Conservation (phyloP, 208 protist species). For the Leptomonas seymouri region DNA sequence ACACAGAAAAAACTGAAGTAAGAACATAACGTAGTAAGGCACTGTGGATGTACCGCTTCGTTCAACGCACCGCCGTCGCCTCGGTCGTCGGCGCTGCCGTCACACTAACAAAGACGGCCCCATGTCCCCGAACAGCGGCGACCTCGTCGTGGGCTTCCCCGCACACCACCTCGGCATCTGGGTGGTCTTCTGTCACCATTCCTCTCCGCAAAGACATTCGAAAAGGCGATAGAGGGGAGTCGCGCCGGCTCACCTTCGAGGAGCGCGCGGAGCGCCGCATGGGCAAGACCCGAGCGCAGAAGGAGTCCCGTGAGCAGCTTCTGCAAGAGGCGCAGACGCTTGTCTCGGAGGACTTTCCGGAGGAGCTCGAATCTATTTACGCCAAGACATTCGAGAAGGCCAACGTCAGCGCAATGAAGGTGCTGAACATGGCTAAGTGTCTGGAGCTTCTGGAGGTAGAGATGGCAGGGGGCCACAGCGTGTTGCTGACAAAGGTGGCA, state of each 20-base stretch:
- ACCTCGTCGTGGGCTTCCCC: neutral
- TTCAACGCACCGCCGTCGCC: conserved; percentile 6
- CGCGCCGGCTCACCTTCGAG: conserved; percentile 83
- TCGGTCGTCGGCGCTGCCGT: neutral
- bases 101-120: neutral
- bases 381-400: conserved; percentile 63
- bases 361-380: conserved; percentile 70
- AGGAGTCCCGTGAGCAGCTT: conserved; percentile 61
- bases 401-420: conserved; percentile 84
- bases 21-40: too few species aligned
- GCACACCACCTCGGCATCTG: neutral
- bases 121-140: neutral
- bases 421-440: conserved; percentile 90
- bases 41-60: neutral
- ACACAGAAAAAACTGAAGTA: too few species aligned
- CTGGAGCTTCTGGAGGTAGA: conserved; percentile 80
- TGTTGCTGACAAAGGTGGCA: conserved; percentile 72
- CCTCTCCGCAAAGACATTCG: conserved; percentile 63
- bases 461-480: conserved; percentile 59
- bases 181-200: conserved; percentile 21
- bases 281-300: conserved; percentile 72
- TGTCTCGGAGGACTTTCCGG: conserved; percentile 76
- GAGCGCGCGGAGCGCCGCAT: conserved; percentile 78
- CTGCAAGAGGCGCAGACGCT: conserved; percentile 69
- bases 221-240: conserved; percentile 67